Conservation (phyloP, 1,284 basidiomycete species). For the Sanghuangporus baumii region DNA sequence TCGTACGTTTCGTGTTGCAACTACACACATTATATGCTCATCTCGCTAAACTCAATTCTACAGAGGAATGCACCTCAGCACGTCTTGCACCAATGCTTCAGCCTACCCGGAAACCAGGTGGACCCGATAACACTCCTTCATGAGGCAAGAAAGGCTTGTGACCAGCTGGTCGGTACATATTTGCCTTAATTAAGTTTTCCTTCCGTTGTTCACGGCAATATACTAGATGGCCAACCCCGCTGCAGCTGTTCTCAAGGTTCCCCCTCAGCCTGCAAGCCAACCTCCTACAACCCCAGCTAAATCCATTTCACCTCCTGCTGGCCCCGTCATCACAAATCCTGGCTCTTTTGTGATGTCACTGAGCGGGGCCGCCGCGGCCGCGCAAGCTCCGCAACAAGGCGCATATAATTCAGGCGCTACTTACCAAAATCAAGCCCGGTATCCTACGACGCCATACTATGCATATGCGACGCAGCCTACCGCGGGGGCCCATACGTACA, state of each 20-base stretch:
- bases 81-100: constrained; percentile 74
- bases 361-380: constrained; percentile 28
- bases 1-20: constrained; percentile 45
- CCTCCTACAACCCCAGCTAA: constrained; percentile 25
- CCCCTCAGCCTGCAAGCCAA: constrained; percentile 37
- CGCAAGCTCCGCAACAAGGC: constrained; percentile 34
- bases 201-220: neutral
- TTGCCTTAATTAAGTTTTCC: neutral
- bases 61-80: constrained; percentile 59
- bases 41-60: constrained; percentile 27
- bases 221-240: constrained; percentile 63
- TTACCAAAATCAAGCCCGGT: constrained; percentile 28
- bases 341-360: constrained; percentile 66
- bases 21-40: neutral
- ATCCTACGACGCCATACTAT: constrained; percentile 57
- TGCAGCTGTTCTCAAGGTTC: constrained; percentile 54
- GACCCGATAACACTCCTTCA: constrained; percentile 67
- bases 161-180: constrained; percentile 51
- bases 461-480: constrained; percentile 32
- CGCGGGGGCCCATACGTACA: constrained; percentile 11
- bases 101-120: constrained; percentile 59
- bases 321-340: constrained; percentile 55
- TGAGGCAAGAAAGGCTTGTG: constrained; percentile 73
- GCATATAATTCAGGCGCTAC: constrained; percentile 31
- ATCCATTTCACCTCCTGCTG: constrained; percentile 22